Conservation (phyloP, 2,329 filamentous ascomycete genomes). For the Geosmithia putterillii region DNA sequence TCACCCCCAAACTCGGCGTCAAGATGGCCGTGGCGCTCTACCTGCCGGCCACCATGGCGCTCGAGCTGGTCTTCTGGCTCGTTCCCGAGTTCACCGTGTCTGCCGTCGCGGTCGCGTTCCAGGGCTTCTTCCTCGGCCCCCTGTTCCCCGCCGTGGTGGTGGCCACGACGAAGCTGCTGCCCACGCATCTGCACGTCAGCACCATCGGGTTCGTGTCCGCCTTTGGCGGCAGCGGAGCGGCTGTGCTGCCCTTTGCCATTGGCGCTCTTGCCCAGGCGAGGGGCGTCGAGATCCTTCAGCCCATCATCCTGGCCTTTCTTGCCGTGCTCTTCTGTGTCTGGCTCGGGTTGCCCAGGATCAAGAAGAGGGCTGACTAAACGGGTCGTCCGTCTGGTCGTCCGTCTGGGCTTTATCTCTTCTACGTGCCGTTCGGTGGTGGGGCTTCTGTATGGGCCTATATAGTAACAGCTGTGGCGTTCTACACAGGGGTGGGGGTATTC, state of each 20-base stretch:
- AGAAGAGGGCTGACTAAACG: no score
- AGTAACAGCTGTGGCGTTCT: no score
- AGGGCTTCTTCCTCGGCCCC: slow-evolving; percentile 71
- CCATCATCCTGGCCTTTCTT: slow-evolving; percentile 39
- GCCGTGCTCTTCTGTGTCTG: slow-evolving; percentile 30
- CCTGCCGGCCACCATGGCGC: slow-evolving; percentile 47
- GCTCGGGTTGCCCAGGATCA: slow-evolving; percentile 26
- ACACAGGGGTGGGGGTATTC: no score
- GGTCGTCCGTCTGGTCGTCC: no score
- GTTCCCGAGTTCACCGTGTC: slow-evolving; percentile 68
- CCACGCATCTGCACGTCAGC: slow-evolving; percentile 47
- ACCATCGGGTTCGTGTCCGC: slow-evolving; percentile 69
- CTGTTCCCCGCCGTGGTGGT: slow-evolving; percentile 51
- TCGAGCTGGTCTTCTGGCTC: slow-evolving; percentile 70
- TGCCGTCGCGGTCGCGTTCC: slow-evolving; percentile 55
- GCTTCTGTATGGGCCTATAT: no score
- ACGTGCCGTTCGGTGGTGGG: no score
- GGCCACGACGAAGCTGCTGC: not conserved
- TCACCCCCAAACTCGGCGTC: slow-evolving; percentile 61
- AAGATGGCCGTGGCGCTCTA: slow-evolving; percentile 53
- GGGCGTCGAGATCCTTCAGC: slow-evolving; percentile 44
- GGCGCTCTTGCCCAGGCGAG: slow-evolving; percentile 50
- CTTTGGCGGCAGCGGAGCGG: slow-evolving; percentile 61
- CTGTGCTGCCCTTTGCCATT: slow-evolving; percentile 51
- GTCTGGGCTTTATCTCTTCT: no score